phyloP scores from a whole-genome alignment of 208 protist species.

The Porcisia hertigi region DNA sequence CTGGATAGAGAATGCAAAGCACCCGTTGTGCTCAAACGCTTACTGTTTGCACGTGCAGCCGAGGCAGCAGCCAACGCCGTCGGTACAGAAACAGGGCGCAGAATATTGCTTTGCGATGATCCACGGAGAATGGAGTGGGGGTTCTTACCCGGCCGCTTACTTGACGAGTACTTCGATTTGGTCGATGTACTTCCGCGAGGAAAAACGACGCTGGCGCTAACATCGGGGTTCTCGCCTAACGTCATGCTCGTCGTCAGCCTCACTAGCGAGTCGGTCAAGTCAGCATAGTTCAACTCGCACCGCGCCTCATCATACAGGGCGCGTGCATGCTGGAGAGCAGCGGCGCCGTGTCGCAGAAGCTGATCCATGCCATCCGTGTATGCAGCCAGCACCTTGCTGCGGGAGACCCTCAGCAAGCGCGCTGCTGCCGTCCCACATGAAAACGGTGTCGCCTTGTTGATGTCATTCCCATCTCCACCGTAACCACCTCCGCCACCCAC shows the following conservation, averaged over 20 bases:
- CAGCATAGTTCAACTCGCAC: slow-evolving; percentile 23
- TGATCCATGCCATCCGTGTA: slow-evolving; percentile 33
- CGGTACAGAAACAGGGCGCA: neutral
- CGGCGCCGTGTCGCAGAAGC: slow-evolving; percentile 23
- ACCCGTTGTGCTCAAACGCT: neutral
- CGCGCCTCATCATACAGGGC: slow-evolving; percentile 17
- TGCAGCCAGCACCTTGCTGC: slow-evolving; percentile 23
- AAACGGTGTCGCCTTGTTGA: neutral
- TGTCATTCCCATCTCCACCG: slow-evolving; percentile 2
- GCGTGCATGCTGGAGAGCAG: slow-evolving; percentile 15
- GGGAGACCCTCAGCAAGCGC: neutral
- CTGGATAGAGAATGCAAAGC: neutral
- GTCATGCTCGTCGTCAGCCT: slow-evolving; percentile 4
- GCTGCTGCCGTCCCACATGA: neutral
- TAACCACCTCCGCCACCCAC: neutral
- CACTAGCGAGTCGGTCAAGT: slow-evolving; percentile 18
- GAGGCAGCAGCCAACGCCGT: slow-evolving; percentile 1
- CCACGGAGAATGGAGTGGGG: neutral
- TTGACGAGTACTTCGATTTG: neutral
- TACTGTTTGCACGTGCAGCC: neutral
- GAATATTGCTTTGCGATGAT: neutral
- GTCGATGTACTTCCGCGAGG: neutral
- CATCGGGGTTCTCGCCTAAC: neutral
- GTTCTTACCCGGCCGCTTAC: neutral
- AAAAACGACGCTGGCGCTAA: slow-evolving; percentile 28